A percentile compares a stretch with the other conserved stretches of the same genome.
phyloP scores from a whole-genome alignment of 352 stramenopile genomes.

The Globisporangium emineosum region DNA sequence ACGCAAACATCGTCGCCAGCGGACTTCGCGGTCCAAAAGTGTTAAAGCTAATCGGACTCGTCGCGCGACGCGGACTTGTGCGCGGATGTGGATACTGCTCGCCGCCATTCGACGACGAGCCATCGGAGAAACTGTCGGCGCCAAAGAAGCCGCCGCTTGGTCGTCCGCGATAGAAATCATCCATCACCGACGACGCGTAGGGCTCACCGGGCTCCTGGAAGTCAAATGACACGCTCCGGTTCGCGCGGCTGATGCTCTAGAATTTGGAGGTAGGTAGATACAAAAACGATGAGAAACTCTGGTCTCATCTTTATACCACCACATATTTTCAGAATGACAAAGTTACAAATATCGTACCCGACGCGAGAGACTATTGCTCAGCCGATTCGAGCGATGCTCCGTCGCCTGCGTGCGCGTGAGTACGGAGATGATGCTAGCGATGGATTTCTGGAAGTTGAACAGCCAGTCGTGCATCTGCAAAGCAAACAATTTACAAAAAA shows the following conservation, averaged over 20 bases:
- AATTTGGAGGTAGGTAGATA: slow-evolving; percentile 4
- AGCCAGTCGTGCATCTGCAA: slow-evolving; percentile 85
- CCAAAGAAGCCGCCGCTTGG: slow-evolving; percentile 40
- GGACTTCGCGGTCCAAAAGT: slow-evolving; percentile 66
- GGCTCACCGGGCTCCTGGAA: slow-evolving; percentile 56
- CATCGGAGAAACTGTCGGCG: slow-evolving; percentile 57
- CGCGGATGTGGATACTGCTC: slow-evolving; percentile 23
- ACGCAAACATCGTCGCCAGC: slow-evolving; percentile 63
- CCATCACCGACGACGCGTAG: slow-evolving; percentile 32
- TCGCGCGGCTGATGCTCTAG: slow-evolving; percentile 66
- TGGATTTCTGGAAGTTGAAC: slow-evolving; percentile 89
- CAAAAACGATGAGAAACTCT: neutral
- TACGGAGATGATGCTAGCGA: slow-evolving; percentile 81
- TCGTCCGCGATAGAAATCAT: slow-evolving; percentile 54
- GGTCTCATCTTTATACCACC: neutral
- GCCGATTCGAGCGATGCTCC: slow-evolving; percentile 41
- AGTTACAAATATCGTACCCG: slow-evolving; percentile 28
- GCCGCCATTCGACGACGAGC: slow-evolving; percentile 27
- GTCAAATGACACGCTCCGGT: slow-evolving; percentile 76
- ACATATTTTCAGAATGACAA: neutral
- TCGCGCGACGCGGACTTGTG: slow-evolving; percentile 49
- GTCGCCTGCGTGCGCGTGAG: slow-evolving; percentile 63
- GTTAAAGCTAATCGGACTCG: slow-evolving; percentile 54
- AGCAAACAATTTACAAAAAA: neutral
- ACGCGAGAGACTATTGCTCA: slow-evolving; percentile 53